Evolutionary conservation across 2,329 filamentous ascomycete species (phyloP).

Genomic region (Ophiosphaerella narmari): DNA sequence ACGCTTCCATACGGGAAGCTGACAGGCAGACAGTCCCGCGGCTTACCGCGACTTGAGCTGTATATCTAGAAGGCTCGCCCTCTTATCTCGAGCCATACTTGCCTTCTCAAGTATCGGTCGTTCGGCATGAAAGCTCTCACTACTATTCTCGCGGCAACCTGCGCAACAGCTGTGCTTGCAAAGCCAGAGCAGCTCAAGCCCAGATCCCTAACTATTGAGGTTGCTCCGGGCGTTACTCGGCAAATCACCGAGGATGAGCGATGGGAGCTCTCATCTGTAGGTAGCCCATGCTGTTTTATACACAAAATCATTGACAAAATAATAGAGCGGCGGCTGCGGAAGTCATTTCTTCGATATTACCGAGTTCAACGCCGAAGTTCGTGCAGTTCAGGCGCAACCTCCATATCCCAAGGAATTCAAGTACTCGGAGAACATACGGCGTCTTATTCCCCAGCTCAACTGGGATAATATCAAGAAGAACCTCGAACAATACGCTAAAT

Average conservation of each 20-base stretch:
- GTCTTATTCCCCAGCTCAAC: constrained; percentile 16
- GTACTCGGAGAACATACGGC: constrained; percentile 13
- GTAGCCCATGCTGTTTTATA: not conserved
- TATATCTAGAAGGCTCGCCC: not conserved
- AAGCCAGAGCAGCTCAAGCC: constrained; percentile 15
- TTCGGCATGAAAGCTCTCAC: constrained; percentile 1
- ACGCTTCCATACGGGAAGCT: not conserved
- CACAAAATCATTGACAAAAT: not conserved
- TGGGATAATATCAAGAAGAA: constrained; percentile 24
- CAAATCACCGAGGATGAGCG: constrained; percentile 93
- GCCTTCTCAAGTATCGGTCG: not conserved
- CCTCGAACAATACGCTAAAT: constrained; percentile 19
- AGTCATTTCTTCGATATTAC: constrained; percentile 30
- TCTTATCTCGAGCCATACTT: not conserved
- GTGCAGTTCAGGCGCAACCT: constrained; percentile 12
- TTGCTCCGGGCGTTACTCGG: constrained; percentile 73
- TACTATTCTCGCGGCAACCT: constrained; percentile 12
- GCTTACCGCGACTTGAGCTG: not conserved
- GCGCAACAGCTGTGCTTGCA: constrained; percentile 15
- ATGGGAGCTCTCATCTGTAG: constrained; percentile 78
- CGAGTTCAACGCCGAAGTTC: constrained; percentile 17
- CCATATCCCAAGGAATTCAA: constrained; percentile 20
- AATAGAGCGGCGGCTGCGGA: constrained; percentile 19
- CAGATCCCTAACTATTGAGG: constrained; percentile 68
- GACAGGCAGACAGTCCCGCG: not conserved